A percentile compares a stretch with the other conserved stretches of the same genome.
phyloP scores from a whole-genome alignment of 352 stramenopile species.

The Globisporangium heterothallicum region DNA sequence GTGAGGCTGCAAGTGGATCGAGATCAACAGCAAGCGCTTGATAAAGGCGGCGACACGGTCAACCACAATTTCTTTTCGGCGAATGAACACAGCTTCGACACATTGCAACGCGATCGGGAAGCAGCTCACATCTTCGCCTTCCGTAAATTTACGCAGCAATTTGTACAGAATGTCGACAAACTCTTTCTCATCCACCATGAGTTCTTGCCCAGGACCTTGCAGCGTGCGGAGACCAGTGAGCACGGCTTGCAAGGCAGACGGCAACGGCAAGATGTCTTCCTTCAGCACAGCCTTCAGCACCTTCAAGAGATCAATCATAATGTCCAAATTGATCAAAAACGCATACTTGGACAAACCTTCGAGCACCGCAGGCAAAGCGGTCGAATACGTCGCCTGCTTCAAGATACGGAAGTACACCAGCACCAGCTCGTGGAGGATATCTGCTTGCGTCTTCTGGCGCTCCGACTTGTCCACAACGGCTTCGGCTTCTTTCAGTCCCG shows the following conservation, averaged over 20 bases:
- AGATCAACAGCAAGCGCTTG: conserved; percentile 89
- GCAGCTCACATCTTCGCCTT: conserved; percentile 54
- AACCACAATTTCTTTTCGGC: conserved; percentile 92
- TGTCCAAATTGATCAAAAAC: conserved; percentile 98
- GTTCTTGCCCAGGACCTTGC: conserved; percentile 91
- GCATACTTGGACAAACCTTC: conserved; percentile 93
- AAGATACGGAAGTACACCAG: conserved; percentile 97
- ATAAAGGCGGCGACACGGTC: conserved; percentile 93
- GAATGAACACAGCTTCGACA: conserved; percentile 90
- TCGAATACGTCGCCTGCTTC: conserved; percentile 87
- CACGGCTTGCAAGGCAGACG: conserved; percentile 76
- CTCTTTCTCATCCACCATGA: conserved; percentile 96
- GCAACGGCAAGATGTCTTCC: conserved; percentile 63
- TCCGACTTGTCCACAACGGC: conserved; percentile 91
- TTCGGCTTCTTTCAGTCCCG: conserved; percentile 93
- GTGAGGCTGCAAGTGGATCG: conserved; percentile 80
- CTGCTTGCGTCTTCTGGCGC: conserved; percentile 91
- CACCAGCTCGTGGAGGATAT: conserved; percentile 93
- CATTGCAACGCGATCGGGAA: conserved; percentile 84
- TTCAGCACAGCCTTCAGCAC: conserved; percentile 92
- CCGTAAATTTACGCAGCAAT: conserved; percentile 69
- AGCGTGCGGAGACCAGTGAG: conserved; percentile 92
- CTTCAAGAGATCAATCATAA: conserved; percentile 94
- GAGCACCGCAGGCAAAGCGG: conserved; percentile 89
- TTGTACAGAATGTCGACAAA: conserved; percentile 95